phyloP scores from a whole-genome alignment of 2,329 filamentous ascomycete species.

The Parascedosporium putredinis region DNA sequence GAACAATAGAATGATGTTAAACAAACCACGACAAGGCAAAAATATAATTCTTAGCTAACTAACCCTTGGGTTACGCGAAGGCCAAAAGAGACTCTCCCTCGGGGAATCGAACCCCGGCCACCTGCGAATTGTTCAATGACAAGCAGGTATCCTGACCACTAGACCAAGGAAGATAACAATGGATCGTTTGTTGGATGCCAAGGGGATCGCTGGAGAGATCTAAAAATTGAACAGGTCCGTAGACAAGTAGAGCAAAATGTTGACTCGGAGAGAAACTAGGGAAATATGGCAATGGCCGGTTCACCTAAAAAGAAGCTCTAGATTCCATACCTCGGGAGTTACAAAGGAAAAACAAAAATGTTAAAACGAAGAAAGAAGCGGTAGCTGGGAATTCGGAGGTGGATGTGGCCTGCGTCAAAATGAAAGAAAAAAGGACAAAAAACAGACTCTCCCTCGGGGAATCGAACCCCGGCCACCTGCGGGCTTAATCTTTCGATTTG shows the following conservation, averaged over 20 bases:
- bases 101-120: slow-evolving; percentile 24
- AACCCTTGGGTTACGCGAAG: too few relatives aligned
- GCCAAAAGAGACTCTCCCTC: slow-evolving; percentile 12
- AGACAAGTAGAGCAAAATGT: too few relatives aligned
- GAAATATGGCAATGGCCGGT: neutral
- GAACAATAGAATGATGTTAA: too few relatives aligned
- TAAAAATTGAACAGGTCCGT: too few relatives aligned
- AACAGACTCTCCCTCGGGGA: slow-evolving; percentile 17
- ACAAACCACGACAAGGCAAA: neutral
- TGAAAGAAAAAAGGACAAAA: neutral
- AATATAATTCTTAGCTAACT: too few relatives aligned
- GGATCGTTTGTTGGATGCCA: neutral
- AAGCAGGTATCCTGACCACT: slow-evolving; percentile 9
- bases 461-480: slow-evolving; percentile 23
- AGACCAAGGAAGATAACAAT: slow-evolving; percentile 6
- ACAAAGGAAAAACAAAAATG: neutral
- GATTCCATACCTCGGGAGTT: neutral
- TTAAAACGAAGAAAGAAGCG: neutral
- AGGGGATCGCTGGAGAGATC: neutral
- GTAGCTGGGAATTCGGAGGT: neutral
- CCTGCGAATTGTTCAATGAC: slow-evolving; percentile 14
- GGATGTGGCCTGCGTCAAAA: neutral
- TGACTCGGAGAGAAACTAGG: too few relatives aligned
- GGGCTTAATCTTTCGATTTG: slow-evolving; percentile 7
- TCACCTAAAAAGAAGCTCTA: neutral